Conservation (phyloP, 2,329 filamentous ascomycete species). For the Colletotrichum lindemuthianum region DNA sequence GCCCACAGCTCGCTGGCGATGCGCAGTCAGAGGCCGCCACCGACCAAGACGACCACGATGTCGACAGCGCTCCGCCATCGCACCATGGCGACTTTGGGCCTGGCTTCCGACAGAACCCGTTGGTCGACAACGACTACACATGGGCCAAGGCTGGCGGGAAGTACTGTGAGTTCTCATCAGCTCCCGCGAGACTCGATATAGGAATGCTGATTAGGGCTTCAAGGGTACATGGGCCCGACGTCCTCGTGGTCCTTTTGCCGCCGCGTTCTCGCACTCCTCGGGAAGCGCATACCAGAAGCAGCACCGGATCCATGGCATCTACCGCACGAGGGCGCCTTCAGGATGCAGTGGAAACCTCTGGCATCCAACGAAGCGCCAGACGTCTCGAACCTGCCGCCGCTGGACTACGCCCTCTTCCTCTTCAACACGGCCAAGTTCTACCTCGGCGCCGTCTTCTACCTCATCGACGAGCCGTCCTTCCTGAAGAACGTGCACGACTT, state of each 20-base stretch:
- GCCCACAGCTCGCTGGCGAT: slow-evolving; percentile 5
- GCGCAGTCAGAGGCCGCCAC: slow-evolving; percentile 22
- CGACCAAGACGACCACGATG: slow-evolving; percentile 14
- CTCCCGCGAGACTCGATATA: neutral
- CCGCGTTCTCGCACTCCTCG: slow-evolving; percentile 45
- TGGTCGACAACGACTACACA: slow-evolving; percentile 45
- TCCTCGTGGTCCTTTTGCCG: slow-evolving; percentile 50
- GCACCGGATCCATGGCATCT: slow-evolving; percentile 46
- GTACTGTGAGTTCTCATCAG: slow-evolving; percentile 40
- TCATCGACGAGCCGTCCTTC: slow-evolving; percentile 40
- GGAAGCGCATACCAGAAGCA: slow-evolving; percentile 45
- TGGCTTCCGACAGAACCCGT: slow-evolving; percentile 40
- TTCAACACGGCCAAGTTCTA: slow-evolving; percentile 41
- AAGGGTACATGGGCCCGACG: slow-evolving; percentile 48
- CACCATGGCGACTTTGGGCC: slow-evolving; percentile 28
- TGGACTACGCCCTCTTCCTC: slow-evolving; percentile 39
- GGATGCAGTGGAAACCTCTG: slow-evolving; percentile 43
- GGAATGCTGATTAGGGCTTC: neutral
- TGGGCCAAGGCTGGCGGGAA: slow-evolving; percentile 44
- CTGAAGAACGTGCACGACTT: slow-evolving; percentile 37
- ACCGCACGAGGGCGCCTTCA: slow-evolving; percentile 42
- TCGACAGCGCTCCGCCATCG: neutral
- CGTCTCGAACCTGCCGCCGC: slow-evolving; percentile 41
- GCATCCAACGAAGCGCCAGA: slow-evolving; percentile 39
- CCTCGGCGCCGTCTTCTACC: slow-evolving; percentile 38